These are phyloP conservation scores for Leptographium flavum DNA, from an alignment of 2,329 filamentous ascomycete genomes.

Conservation along the genomic window DNA sequence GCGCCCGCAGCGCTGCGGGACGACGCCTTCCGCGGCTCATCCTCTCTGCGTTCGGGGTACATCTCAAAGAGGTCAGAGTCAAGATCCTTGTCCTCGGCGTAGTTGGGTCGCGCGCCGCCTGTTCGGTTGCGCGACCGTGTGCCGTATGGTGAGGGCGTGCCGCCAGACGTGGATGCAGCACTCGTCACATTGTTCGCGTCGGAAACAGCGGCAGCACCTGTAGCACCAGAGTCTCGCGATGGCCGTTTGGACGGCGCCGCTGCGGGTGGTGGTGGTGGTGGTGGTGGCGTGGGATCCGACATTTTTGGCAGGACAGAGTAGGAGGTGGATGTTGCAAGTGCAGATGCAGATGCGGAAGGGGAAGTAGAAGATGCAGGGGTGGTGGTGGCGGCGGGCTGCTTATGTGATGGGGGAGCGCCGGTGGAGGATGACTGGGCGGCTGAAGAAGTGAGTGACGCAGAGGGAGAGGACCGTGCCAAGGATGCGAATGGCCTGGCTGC, in stretches of 20 bases:
- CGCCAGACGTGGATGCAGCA: constrained; percentile 1
- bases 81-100: constrained; percentile 84
- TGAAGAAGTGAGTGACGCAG: constrained; percentile 3
- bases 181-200: not conserved
- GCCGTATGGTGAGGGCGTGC: constrained; percentile 60
- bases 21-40: constrained; percentile 42
- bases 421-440: constrained; percentile 3
- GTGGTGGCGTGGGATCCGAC: constrained; percentile 14
- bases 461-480: not conserved
- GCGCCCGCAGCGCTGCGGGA: constrained; percentile 16
- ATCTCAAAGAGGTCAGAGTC: constrained; percentile 76
- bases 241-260: constrained; percentile 27
- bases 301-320: constrained; percentile 18
- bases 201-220: not conserved
- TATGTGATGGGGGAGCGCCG: not conserved
- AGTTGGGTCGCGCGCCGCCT: constrained; percentile 72
- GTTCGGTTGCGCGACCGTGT: constrained; percentile 86
- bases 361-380: not conserved
- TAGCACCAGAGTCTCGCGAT: constrained; percentile 25
- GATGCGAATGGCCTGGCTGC: constrained; percentile 3
- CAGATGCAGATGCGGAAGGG: constrained; percentile 7
- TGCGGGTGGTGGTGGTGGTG: constrained; percentile 20
- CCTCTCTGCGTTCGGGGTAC: constrained; percentile 38
- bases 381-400: constrained; percentile 11
- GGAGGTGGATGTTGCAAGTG: constrained; percentile 12